Base-by-base conservation (phyloP, 2,329 filamentous ascomycete genomes). In the Penicillium sp. region DNA sequence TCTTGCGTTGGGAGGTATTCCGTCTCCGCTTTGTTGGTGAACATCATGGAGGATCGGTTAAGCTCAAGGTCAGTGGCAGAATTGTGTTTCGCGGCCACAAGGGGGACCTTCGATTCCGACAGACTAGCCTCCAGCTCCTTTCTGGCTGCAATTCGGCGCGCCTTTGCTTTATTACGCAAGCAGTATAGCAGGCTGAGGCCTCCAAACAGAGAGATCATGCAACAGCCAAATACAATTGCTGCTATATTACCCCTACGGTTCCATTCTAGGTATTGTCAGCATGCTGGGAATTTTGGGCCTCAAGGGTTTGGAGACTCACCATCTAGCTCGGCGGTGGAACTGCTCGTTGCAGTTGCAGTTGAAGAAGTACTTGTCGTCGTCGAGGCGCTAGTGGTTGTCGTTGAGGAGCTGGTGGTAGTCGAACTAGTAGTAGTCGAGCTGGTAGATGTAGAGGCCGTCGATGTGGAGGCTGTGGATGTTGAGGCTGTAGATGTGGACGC, bases 181-280 rank as follows among this genome's bases (percentile, higher is more conserved):
- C 55, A 62, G 40, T 62, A 46, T 2, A 53, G 2, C 4, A 55
- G 55, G n/a, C 43, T 50, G 21, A 62, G 25, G 4, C 50, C 53
- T 1, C 43, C 15, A 21, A 63, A 61, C 4, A 63, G n/a, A 3
- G 59, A 53, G 25, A 61, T 57, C 2, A 63, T 29, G 38, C 56
- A 58, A 11, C 33, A 39, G 6, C 40, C 44, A 16, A 60, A 59
- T 25, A 55, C 21, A n/a, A 61, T 56, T 2, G 56, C 60, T 23
- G 53, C 34, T 19, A 61, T 63, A 15, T 61, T 63, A 15, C 59
- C 60, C 5, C 10, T 40, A 7, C 45, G 53, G 16, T 63, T 63
- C 56, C 53, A 60, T 13, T 43, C 48, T 50, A 2, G 15, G 10
- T 11, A 4, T 6, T 23, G 27, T 50, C 6, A 50, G 48, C 7